Percentiles rank a stretch among this genome's conserved stretches.
phyloP scores from a whole-genome alignment of 371 early-diverging fungal genomes.

The Mucor velutinosus region DNA sequence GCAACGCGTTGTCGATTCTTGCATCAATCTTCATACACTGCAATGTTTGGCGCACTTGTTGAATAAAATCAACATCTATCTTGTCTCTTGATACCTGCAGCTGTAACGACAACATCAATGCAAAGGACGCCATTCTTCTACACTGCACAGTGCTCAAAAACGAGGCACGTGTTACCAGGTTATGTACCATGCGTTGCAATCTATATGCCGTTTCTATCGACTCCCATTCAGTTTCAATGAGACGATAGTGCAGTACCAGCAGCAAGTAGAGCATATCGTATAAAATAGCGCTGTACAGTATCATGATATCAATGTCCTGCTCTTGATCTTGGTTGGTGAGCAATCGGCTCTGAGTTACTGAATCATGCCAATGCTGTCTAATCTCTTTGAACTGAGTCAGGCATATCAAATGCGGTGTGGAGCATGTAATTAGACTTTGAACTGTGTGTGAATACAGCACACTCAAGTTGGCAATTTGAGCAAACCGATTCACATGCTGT shows the following conservation, averaged over 20 bases:
- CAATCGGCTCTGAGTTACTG: slow-evolving; percentile 12
- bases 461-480: slow-evolving; percentile 23
- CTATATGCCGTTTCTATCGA: slow-evolving; percentile 18
- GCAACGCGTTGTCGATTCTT: slow-evolving; percentile 12
- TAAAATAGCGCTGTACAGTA: slow-evolving; percentile 21
- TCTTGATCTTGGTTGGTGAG: slow-evolving; percentile 1
- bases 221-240: slow-evolving; percentile 13
- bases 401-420: slow-evolving; percentile 17
- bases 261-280: slow-evolving; percentile 27
- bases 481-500: slow-evolving; percentile 18
- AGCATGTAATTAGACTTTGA: slow-evolving; percentile 15
- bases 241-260: slow-evolving; percentile 9
- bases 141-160: slow-evolving; percentile 20
- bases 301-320: slow-evolving; percentile 17
- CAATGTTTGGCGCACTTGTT: slow-evolving; percentile 16
- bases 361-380: slow-evolving; percentile 26
- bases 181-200: slow-evolving; percentile 26
- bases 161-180: slow-evolving; percentile 1
- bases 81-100: slow-evolving; percentile 13
- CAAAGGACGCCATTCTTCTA: slow-evolving; percentile 24
- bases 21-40: slow-evolving; percentile 7
- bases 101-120: slow-evolving; percentile 19
- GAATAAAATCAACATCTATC: slow-evolving; percentile 9
- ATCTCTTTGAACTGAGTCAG: slow-evolving; percentile 21
- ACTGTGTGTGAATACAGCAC: slow-evolving; percentile 24